Conservation (phyloP, 1,139 yeast species). For the Candida anutae region DNA sequence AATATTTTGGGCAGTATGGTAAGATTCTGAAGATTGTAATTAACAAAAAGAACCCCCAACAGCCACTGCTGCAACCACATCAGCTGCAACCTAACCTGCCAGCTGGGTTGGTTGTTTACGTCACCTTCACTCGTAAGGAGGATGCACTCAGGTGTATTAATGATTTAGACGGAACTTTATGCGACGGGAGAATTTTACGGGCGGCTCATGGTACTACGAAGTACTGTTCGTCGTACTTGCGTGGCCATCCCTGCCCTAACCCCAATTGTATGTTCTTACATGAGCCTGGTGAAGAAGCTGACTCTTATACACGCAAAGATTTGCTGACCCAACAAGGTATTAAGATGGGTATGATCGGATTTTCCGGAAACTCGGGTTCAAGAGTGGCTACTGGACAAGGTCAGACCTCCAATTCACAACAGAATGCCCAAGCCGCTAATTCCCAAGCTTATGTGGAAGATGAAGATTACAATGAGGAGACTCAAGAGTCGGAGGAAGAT, state of each 20-base stretch:
- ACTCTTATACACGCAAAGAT: conserved; percentile 89
- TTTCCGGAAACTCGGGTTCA: conserved; percentile 8
- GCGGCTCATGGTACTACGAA: conserved; percentile 99
- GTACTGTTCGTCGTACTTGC: conserved; percentile 88
- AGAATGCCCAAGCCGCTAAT: background rate
- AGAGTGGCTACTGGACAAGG: conserved; percentile 9
- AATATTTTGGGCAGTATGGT: conserved; percentile 97
- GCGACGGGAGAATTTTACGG: conserved; percentile 78
- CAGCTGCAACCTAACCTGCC: conserved; percentile 26
- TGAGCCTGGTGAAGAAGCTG: conserved; percentile 99
- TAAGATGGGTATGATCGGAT: conserved; percentile 46
- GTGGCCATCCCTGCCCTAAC: conserved; percentile 96
- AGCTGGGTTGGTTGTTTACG: conserved; percentile 91
- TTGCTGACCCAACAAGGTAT: conserved; percentile 74
- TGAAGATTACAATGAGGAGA: conserved; percentile 12
- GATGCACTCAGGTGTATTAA: conserved; percentile 91
- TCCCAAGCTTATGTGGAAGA: conserved; percentile 11
- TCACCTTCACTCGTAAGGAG: conserved; percentile 85
- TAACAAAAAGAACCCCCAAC: conserved; percentile 62
- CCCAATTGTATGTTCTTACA: conserved; percentile 99
- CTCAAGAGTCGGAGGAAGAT: conserved; percentile 6
- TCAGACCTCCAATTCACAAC: conserved; percentile 1
- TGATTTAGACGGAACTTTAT: conserved; percentile 88
- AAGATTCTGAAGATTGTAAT: conserved; percentile 90
- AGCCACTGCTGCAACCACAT: conserved; percentile 6